These are phyloP conservation scores for Herpotrichia juniperi DNA, from an alignment of 2,329 filamentous ascomycete species.

Conservation along the genomic window DNA sequence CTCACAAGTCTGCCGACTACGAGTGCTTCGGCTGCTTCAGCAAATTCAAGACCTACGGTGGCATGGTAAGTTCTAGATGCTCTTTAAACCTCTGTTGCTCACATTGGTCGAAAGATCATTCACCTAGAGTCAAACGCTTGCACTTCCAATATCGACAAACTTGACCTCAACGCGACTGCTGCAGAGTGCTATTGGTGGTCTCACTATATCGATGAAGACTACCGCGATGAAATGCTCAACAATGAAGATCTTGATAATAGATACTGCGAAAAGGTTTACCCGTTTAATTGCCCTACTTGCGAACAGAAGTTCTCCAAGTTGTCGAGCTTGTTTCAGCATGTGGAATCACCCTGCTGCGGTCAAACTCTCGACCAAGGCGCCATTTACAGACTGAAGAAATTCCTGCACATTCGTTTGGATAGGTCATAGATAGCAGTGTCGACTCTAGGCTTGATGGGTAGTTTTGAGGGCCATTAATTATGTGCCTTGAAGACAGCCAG, in stretches of 20 bases:
- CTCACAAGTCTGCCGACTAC: conserved; percentile 1
- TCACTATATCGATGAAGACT: not conserved
- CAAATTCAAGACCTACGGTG: conserved; percentile 19
- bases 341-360: conserved; percentile 5
- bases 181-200: not conserved
- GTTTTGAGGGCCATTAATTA: too few species aligned
- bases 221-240: not conserved
- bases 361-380: not conserved
- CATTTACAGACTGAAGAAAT: not conserved
- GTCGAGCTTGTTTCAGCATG: conserved; percentile 12
- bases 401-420: not conserved
- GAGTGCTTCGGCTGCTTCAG: conserved; percentile 18
- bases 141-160: not conserved
- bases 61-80: conserved; percentile 12
- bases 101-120: not conserved
- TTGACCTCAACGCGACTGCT: not conserved
- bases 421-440: not conserved
- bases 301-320: not conserved
- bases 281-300: conserved; percentile 5
- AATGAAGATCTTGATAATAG: not conserved
- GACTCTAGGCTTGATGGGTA: too few species aligned
- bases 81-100: not conserved
- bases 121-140: not conserved
- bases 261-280: not conserved
- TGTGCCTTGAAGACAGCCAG: too few species aligned